A percentile compares a stretch with the other conserved stretches of the same genome.
Evolutionary conservation across 305 asterid genomes (phyloP).

Genomic region (Solanum hybrid): DNA sequence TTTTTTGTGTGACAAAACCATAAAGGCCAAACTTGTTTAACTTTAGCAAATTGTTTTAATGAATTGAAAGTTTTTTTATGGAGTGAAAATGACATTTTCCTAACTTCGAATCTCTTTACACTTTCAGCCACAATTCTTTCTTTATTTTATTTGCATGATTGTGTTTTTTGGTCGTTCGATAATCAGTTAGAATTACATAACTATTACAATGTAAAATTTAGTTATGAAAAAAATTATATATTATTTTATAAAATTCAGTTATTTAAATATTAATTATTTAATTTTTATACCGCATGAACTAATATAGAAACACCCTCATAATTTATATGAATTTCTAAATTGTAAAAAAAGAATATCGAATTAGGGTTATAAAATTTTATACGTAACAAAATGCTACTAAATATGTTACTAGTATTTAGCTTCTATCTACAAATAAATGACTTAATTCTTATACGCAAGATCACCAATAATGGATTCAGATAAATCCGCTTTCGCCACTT

Average conservation of each 20-base stretch:
- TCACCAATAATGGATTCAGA: background rate
- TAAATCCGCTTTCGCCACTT: background rate
- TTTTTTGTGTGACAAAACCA: background rate
- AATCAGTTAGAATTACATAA: background rate
- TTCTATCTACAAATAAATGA: background rate
- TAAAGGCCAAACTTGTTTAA: background rate
- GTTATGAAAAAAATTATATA: background rate
- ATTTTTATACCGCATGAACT: background rate
- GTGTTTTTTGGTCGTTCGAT: background rate
- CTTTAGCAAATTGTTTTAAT: background rate
- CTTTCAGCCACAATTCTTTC: background rate
- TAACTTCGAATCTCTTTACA: conserved; percentile 18
- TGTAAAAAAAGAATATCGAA: background rate
- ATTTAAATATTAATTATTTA: background rate
- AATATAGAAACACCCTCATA: background rate
- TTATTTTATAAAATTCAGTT: background rate
- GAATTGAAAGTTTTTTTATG: conserved; percentile 11
- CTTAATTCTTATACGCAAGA: background rate
- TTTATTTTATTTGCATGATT: background rate
- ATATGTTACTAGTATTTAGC: background rate
- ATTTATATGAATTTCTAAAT: background rate
- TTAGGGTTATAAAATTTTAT: background rate
- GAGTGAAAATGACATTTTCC: conserved; percentile 49
- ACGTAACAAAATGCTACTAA: background rate
- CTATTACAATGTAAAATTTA: background rate